Evolutionary conservation across 2,329 filamentous ascomycete genomes (phyloP), one percentile per base, ranked within the genome.

Genomic region (Ophiognomonia clavigignenti-juglandacearum): DNA sequence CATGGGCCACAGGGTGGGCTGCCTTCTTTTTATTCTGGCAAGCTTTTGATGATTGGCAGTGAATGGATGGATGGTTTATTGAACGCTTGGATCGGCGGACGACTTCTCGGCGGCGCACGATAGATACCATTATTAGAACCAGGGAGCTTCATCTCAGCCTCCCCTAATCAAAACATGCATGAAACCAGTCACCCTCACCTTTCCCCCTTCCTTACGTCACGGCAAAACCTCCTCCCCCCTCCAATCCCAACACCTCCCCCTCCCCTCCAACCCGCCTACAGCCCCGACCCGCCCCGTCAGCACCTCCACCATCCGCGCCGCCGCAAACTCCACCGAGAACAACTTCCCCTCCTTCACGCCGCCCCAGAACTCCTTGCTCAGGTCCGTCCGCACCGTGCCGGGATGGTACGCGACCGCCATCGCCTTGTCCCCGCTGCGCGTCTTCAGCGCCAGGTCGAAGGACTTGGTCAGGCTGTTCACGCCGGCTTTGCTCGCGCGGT

Each of bases 311-410:
- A 93, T 65, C 61, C 73, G 77, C 67, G 79, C 77, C 0, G 79
- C 86, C 18, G 85, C 81, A 58, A 77, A 83, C 51, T 83, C 81
- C 1, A 80, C 72, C 50, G 73, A 78, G 55, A 92, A 83, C 55
- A 93, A 66, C 63, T 83, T 82, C 1, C 59, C 71, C 55, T 77
- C 72, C 38, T 72, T 71, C 35, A 85, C 81, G 34, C 72, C 78
- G 0, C 60, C 70, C 87, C 86, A 92, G 60, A 87, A 93, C 36
- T 82, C 81, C 57, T 72, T 75, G 53, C 82, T 88, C 52, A 95
- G 67, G 9, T 77, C 82, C 42, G 88, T 93, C 68, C 77, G 82
- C 40, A 93, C 87, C 1, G 88, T 93, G 3, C 88, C 88, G 1
- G 88, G 88, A 64, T 93, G 88, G 59, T 93, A 74, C 9, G 76